These are phyloP conservation scores for Rosa rugosa DNA, from an alignment of 306 rosid species.

Conservation along the genomic window DNA sequence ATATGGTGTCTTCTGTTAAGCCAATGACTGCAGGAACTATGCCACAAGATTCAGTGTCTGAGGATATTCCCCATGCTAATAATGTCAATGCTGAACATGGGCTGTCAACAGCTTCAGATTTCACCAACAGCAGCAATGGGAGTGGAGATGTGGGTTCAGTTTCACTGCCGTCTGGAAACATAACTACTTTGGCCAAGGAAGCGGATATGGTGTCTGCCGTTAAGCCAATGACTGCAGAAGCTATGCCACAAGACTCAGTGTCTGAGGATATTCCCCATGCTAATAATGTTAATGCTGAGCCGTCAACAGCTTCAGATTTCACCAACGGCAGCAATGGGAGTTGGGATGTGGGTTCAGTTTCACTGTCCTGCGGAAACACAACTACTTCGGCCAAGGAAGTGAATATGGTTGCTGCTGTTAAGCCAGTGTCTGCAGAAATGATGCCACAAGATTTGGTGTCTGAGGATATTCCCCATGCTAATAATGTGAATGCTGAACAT, in stretches of 20 bases:
- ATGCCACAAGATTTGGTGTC: slow-evolving; percentile 7
- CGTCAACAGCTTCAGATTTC: too few relatives aligned
- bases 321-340: too few relatives aligned
- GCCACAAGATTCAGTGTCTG: too few relatives aligned
- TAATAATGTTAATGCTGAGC: not conserved
- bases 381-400: not conserved
- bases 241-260: slow-evolving; percentile 24
- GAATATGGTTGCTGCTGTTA: not conserved
- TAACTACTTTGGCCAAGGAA: slow-evolving; percentile 7
- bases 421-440: not conserved
- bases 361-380: too few relatives aligned
- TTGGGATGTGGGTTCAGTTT: too few relatives aligned
- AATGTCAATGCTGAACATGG: too few relatives aligned
- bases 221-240: slow-evolving; percentile 24
- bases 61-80: slow-evolving; percentile 5
- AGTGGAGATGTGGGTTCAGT: too few relatives aligned
- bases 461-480: slow-evolving; percentile 7
- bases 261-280: slow-evolving; percentile 6
- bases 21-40: not conserved
- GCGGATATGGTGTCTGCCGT: not conserved
- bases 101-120: too few relatives aligned
- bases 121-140: too few relatives aligned
- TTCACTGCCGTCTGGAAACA: too few relatives aligned
- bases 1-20: not conserved
- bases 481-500: slow-evolving; percentile 23